Evolutionary conservation across 176 grass and related monocot species (phyloP).

Genomic region (Avena insularis): DNA sequence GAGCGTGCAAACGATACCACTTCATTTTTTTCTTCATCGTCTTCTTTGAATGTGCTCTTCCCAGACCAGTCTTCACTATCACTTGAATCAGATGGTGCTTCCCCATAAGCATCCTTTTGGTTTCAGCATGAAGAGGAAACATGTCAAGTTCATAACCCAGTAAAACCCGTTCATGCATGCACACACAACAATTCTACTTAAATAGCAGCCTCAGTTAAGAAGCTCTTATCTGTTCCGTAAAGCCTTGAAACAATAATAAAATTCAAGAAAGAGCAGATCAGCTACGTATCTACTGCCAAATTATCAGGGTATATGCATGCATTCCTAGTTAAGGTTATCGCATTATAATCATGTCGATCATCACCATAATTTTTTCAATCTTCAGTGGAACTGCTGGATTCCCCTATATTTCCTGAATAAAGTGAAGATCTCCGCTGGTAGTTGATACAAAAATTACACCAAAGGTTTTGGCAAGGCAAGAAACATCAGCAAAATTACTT

Average conservation of each 20-base stretch:
- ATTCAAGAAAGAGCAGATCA: conserved; percentile 13
- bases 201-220: conserved; percentile 3
- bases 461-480: neutral
- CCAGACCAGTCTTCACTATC: conserved; percentile 83
- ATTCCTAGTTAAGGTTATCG: conserved; percentile 9
- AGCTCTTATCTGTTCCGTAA: neutral
- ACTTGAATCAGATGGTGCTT: conserved; percentile 59
- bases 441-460: conserved; percentile 11
- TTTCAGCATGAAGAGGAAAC: conserved; percentile 51
- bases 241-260: conserved; percentile 10
- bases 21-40: conserved; percentile 50
- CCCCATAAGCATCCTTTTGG: conserved; percentile 66
- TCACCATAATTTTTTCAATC: neutral
- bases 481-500: conserved; percentile 19
- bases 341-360: neutral
- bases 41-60: conserved; percentile 38
- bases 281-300: neutral
- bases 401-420: conserved; percentile 32
- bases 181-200: neutral
- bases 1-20: conserved; percentile 29
- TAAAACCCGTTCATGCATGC: conserved; percentile 20
- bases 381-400: conserved; percentile 20
- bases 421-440: neutral
- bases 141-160: conserved; percentile 36
- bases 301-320: neutral